Evolutionary conservation across 768 basidiomycete species (phyloP).

Genomic region (Lactarius trivialis): DNA sequence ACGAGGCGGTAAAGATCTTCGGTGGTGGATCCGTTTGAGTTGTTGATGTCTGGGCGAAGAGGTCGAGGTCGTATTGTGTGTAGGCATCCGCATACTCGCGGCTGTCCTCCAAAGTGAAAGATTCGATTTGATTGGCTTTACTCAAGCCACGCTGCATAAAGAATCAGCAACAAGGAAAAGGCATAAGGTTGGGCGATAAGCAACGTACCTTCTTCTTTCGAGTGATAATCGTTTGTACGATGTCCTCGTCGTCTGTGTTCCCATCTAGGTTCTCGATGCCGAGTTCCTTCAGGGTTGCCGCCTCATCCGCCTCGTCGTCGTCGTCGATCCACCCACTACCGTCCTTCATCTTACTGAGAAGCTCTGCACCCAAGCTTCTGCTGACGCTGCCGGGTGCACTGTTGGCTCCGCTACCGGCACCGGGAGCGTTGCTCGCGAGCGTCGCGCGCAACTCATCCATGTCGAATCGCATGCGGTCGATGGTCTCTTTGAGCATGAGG

Average conservation of each 20-base stretch:
- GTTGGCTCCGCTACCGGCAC: constrained; percentile 36
- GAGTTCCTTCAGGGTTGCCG: constrained; percentile 29
- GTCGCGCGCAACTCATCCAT: constrained; percentile 81
- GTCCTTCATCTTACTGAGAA: constrained; percentile 56
- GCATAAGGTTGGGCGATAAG: neutral
- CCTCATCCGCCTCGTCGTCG: constrained; percentile 33
- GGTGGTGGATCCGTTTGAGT: constrained; percentile 61
- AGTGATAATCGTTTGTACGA: constrained; percentile 85
- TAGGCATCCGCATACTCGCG: constrained; percentile 73
- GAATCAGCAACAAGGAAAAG: neutral
- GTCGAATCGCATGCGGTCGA: constrained; percentile 89
- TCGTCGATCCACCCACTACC: constrained; percentile 34
- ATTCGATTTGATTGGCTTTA: constrained; percentile 46
- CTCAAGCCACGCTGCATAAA: constrained; percentile 38
- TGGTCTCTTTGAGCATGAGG: constrained; percentile 87
- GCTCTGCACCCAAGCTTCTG: constrained; percentile 69
- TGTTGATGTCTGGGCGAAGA: constrained; percentile 40
- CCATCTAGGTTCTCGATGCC: constrained; percentile 41
- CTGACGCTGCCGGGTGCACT: constrained; percentile 56
- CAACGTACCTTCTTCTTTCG: constrained; percentile 61
- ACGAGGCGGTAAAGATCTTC: constrained; percentile 39
- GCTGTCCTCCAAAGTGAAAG: constrained; percentile 45
- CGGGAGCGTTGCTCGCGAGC: constrained; percentile 32
- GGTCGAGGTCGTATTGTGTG: constrained; percentile 60
- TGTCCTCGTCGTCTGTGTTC: constrained; percentile 62